These are phyloP conservation scores for Asclepias syriaca DNA, from an alignment of 257 asterid genomes.

Conservation along the genomic window DNA sequence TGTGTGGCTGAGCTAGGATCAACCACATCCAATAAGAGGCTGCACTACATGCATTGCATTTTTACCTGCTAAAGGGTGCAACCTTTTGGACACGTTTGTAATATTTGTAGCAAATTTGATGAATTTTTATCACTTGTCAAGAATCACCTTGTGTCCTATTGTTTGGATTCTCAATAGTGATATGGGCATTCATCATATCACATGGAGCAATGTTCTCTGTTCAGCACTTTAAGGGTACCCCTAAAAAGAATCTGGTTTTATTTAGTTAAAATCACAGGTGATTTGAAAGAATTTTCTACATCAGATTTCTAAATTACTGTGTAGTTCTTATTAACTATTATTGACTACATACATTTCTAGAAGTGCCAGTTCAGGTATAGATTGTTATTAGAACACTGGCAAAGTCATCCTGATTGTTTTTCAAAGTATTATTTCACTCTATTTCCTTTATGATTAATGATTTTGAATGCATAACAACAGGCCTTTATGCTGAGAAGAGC, in stretches of 20 bases:
- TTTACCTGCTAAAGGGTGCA: not conserved
- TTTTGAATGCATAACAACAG: slow-evolving; percentile 25
- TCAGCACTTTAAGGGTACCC: not conserved
- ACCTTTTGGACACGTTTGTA: not conserved
- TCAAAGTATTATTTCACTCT: not conserved
- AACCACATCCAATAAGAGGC: not conserved
- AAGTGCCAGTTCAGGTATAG: not conserved
- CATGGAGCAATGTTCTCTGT: not conserved
- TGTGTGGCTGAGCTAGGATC: not conserved
- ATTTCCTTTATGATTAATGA: not conserved
- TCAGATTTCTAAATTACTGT: not conserved
- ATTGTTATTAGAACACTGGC: not conserved
- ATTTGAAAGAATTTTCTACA: not conserved
- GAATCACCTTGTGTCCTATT: not conserved
- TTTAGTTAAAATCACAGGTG: not conserved
- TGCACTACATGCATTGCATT: not conserved
- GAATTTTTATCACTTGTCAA: not conserved
- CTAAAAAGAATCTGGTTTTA: not conserved
- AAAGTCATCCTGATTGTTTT: not conserved
- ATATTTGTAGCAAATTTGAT: not conserved
- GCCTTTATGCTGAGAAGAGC: slow-evolving; percentile 98
- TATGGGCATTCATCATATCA: not conserved
- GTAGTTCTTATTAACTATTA: not conserved
- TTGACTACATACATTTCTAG: not conserved
- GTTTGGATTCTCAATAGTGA: not conserved